Base-by-base conservation (phyloP, 2,329 filamentous ascomycete genomes). In the Monilinia polystroma region DNA sequence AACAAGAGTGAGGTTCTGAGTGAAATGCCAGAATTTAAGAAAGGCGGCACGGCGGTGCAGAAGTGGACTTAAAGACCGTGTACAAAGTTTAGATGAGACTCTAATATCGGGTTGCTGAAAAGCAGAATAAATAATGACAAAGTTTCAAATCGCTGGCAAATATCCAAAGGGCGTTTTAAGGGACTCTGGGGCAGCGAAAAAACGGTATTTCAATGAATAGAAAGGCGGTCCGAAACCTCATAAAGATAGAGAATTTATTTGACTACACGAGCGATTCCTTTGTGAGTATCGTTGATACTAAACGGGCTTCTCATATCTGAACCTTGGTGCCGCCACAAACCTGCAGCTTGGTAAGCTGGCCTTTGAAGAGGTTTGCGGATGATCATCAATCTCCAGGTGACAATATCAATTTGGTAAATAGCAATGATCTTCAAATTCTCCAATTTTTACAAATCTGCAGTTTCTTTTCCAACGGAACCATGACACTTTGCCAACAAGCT, bases 11-110 rank as follows among this genome's bases (percentile, higher is more conserved):
- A 85, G 62, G 81, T 84, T 1, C 75, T 90, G 38, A 84, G 85
- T 7, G 86, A 89, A 29, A 81, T 88, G 78, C 70, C 82, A 35
- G 87, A 89, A 75, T 88, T 90, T 74, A 89, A 86, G 80, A 84
- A 83, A 76, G 87, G 87, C 16, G 87, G 86, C 26, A 87, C 84
- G 0, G 86, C 85, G 1, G 83, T 89, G 49, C 86, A 89, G 52
- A 90, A 89, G 79, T 79, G 77, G 75, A 5, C 47, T 62, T 62
- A 26, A 16, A 1, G 20, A 3, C 6, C n/a, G 20, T 49, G 57
- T 23, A 59, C 11, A 16, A 18, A 26, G 18, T 8, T 29, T n/a
- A 14, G 43, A 35, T 47, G n/a, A 4, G n/a, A 38, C 8, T 49
- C 29, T 62, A 20, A 51, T 51, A 26, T n/a, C 20, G 14, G 32